Evolutionary conservation across 192 early-diverging fungal species (phyloP), one percentile per base, ranked within the genome.

Genomic region (Linnemannia exigua): DNA sequence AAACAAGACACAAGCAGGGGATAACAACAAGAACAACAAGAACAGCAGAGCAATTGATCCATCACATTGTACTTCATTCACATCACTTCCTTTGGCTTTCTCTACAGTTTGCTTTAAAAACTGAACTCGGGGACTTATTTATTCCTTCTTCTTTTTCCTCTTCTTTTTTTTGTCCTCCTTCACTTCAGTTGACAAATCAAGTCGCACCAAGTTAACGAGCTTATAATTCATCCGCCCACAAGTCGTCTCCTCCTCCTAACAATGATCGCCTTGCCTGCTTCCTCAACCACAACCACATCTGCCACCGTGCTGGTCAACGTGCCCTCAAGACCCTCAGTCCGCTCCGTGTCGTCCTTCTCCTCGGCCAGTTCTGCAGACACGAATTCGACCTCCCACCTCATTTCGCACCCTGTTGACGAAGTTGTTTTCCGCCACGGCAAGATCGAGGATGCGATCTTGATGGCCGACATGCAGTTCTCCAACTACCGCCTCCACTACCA

Each of bases 381-480:
- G 20, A 35, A 52, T 1, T 70, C 70, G 5, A 67, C 69, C 19
- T 70, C 52, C 36, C 14, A 38, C 71, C 46, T 16, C 51, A n/a
- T n/a, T n/a, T n/a, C n/a, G n/a, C n/a, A n/a, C n/a, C n/a, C n/a
- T 14, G 67, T 79, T 20, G 38, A 73, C 3, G 54, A 68, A 9
- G 73, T 84, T 5, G 72, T 75, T 33, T 86, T 71, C 72, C 83
- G 83, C 54, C 83, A 86, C 69, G 83, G 83, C 35, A 68, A 48
- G 22, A 74, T 78, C 36, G 78, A 76, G 58, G 83, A 86, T 46
- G 83, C 83, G 11, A 9, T 67, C 0, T 16, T 54, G 3, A 76
- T 86, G 77, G 79, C 83, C 0, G 78, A 86, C 44, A 71, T 86
- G 77, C 83, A 86, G 70, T 86, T 79, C 70, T 86, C 83, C 33